phyloP scores from a whole-genome alignment of 192 early-diverging fungal species.

The Rhizoclosmatium globosum region DNA sequence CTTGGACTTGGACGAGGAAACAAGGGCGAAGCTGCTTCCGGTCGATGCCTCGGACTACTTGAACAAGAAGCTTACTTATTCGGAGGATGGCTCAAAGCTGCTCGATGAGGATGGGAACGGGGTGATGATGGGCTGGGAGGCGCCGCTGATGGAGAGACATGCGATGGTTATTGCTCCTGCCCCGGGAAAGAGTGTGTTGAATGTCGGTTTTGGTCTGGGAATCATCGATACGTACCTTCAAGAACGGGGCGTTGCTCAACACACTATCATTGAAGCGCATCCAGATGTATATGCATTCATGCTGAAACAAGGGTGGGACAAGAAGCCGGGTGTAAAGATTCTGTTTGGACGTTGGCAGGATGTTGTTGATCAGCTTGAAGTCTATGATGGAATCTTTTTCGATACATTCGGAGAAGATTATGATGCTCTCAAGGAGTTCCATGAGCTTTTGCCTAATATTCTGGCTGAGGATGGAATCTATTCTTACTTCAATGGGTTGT shows the following conservation, averaged over 20 bases:
- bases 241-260: constrained; percentile 65
- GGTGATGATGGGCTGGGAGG: constrained; percentile 99
- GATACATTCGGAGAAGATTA: constrained; percentile 64
- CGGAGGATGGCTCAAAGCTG: constrained; percentile 61
- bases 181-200: constrained; percentile 65
- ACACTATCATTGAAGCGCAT: constrained; percentile 97
- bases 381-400: constrained; percentile 95
- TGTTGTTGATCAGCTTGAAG: constrained; percentile 71
- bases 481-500: constrained; percentile 95
- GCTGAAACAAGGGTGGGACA: constrained; percentile 84
- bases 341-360: constrained; percentile 93
- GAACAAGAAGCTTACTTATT: constrained; percentile 77
- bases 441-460: constrained; percentile 74
- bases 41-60: constrained; percentile 70
- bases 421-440: constrained; percentile 77
- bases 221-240: constrained; percentile 88
- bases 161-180: constrained; percentile 72
- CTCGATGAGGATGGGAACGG: constrained; percentile 89
- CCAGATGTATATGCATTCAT: constrained; percentile 94
- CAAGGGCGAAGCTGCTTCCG: constrained; percentile 46
- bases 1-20: constrained; percentile 40
- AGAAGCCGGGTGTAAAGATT: constrained; percentile 82
- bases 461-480: constrained; percentile 79
- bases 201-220: constrained; percentile 89
- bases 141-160: constrained; percentile 89